phyloP scores from a whole-genome alignment of 306 rosid genomes.

The peach (Prunus persica) region Prunus_persica_NCBIv2 NC_034012.1:241001-241500 shows the following conservation, averaged over 20 bases:
- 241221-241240: constrained; percentile 1
- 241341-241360: constrained; percentile 46
- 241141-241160: constrained; percentile 40
- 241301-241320: constrained; percentile 41
- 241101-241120: constrained; percentile 54
- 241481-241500: constrained; percentile 21
- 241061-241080: constrained; percentile 56
- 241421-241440: constrained; percentile 44
- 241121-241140: constrained; percentile 44
- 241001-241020: background rate
- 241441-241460: constrained; percentile 33
- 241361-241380: constrained; percentile 37
- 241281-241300: constrained; percentile 52
- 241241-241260: background rate
- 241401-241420: constrained; percentile 46
- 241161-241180: constrained; percentile 36
- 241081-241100: constrained; percentile 62
- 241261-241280: background rate
- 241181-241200: constrained; percentile 47
- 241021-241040: background rate
- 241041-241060: background rate
- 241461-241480: constrained; percentile 34
- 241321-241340: constrained; percentile 34
- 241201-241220: background rate
- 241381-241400: constrained; percentile 42